Evolutionary conservation across 108 stramenopile species (phyloP).

Genomic region (Nannochloropsis salina): DNA sequence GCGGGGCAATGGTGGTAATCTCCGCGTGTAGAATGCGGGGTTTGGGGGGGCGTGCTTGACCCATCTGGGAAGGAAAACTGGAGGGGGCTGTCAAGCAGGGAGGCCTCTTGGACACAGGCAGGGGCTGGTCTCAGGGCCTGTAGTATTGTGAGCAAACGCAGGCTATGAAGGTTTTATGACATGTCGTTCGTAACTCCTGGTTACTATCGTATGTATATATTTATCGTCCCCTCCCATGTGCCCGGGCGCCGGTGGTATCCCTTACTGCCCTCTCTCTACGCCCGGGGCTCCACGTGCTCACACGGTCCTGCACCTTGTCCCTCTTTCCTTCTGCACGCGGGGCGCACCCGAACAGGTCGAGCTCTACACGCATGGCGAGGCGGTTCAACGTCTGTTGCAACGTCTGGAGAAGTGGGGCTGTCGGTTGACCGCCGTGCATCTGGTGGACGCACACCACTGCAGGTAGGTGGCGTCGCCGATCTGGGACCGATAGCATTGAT

Average conservation of each 20-base stretch:
- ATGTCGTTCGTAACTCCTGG: too few species aligned
- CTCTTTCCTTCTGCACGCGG: not conserved
- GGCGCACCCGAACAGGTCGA: slow-evolving; percentile 60
- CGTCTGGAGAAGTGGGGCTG: slow-evolving; percentile 66
- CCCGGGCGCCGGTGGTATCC: not conserved
- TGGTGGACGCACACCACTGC: slow-evolving; percentile 92
- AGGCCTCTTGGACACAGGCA: too few species aligned
- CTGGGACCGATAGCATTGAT: too few species aligned
- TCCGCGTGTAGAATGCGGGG: too few species aligned
- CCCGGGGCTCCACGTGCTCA: not conserved
- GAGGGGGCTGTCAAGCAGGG: too few species aligned
- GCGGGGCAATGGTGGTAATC: not conserved
- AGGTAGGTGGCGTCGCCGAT: slow-evolving; percentile 29
- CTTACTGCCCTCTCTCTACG: not conserved
- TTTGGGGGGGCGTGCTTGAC: too few species aligned
- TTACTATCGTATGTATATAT: too few species aligned
- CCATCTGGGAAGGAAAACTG: too few species aligned
- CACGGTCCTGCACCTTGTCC: not conserved
- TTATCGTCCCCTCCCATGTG: too few species aligned
- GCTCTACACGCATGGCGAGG: slow-evolving; percentile 77
- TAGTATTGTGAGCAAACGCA: not conserved
- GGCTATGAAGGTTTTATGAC: not conserved
- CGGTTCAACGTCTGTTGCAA: slow-evolving; percentile 63
- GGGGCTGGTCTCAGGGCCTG: too few species aligned
- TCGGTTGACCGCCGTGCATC: slow-evolving; percentile 80